Percentiles rank a stretch among this genome's conserved stretches.
Evolutionary conservation across 228 moss, liverwort and hornwort species (phyloP).

Genomic region (Sphagnum magellanicum): DNA sequence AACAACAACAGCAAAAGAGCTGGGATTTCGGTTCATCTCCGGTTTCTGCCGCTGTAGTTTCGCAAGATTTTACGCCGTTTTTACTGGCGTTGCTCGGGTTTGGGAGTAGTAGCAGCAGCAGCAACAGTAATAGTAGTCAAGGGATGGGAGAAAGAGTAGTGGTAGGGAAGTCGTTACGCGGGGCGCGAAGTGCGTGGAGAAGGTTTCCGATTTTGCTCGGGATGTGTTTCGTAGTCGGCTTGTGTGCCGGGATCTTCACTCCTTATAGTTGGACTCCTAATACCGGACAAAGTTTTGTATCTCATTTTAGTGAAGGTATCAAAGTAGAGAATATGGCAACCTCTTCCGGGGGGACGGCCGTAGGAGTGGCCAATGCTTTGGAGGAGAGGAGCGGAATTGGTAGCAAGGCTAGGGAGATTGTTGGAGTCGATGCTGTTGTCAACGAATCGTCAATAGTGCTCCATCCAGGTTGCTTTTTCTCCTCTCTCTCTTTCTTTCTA

Average conservation of each 20-base stretch:
- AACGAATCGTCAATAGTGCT: not conserved
- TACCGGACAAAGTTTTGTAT: not conserved
- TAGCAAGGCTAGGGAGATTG: constrained; percentile 8
- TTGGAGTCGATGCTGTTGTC: constrained; percentile 15
- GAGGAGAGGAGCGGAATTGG: constrained; percentile 8
- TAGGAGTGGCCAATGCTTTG: constrained; percentile 11
- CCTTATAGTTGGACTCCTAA: constrained; percentile 54
- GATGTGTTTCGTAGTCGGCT: constrained; percentile 54
- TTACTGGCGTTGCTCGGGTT: too few species aligned
- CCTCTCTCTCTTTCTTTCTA: not conserved
- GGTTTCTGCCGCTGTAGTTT: not conserved
- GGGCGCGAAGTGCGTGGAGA: too few species aligned
- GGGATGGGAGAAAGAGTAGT: too few species aligned
- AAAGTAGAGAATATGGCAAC: constrained; percentile 6
- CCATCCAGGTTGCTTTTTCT: not conserved
- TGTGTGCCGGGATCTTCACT: constrained; percentile 46
- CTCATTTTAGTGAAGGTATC: constrained; percentile 9
- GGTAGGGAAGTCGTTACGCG: too few species aligned
- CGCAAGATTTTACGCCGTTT: not conserved
- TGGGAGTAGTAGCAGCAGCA: too few species aligned
- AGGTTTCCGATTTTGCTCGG: constrained; percentile 15
- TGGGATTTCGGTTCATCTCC: constrained; percentile 4
- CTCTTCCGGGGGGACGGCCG: not conserved
- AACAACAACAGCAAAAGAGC: not conserved
- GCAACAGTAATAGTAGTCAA: not conserved